Base-by-base conservation (phyloP, 2,329 filamentous ascomycete species). In the Bimuria novae-zelandiae region DNA sequence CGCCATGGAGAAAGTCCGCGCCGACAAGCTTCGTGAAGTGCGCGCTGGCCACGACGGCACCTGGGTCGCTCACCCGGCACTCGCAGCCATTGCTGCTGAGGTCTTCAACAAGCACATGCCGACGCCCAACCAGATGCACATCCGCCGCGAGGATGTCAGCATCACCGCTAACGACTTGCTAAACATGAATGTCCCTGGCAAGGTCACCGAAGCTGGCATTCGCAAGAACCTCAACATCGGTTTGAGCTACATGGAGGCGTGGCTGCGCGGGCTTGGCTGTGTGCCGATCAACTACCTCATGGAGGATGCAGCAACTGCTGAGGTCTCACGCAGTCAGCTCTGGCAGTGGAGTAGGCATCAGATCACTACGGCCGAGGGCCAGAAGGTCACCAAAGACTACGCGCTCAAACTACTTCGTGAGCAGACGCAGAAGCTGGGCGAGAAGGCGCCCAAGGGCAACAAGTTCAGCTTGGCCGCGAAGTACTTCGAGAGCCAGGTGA, bases 21-120 rank as follows among this genome's bases (percentile, higher is more conserved):
- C 90, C 52, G 94, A 99, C 78, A 99, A 99, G 84, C 84, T 99
- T 55, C 91, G 94, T 53, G 94, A 99, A 77, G 94, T 91, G 47
- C 89, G 89, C 62, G 94, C 94, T 47, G 94, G 94, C 52, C 94
- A 99, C 77, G 94, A 99, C 74, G 93, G 88, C 53, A 97, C 93
- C 58, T 97, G 93, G 94, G 93, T 99, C 52, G 94, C 94, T 33
- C 94, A 99, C 79, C 94, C 94, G 7, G 92, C 92, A 1, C 86
- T 99, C 48, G 93, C 94, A 4, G 65, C 82, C 54, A 96, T 97
- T 67, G 93, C 94, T 19, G 86, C 86, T 35, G 93, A 97, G 42
- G 83, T 97, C 68, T 99, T 99, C 84, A 96, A 97, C 84, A 88
- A 92, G 80, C 80, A 97, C 82, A 99, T 99, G 94, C 94, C 94